Conservation (phyloP, 306 rosid species). For the Carpinus viminea region DNA sequence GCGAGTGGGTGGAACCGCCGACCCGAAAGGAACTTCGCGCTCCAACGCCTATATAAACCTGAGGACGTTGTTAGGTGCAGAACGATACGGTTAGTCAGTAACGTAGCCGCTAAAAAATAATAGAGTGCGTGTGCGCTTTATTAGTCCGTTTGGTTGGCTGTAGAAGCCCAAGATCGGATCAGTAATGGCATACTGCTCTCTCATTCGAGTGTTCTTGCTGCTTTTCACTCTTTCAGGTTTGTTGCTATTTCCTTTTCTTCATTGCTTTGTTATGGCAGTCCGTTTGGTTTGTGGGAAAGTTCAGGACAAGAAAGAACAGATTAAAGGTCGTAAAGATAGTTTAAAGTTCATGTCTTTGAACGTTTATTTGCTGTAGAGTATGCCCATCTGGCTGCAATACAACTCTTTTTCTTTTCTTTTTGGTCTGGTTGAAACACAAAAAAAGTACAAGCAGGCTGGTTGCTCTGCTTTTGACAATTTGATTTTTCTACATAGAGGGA, state of each 20-base stretch:
- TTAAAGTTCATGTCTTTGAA: neutral
- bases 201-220: conserved; percentile 42
- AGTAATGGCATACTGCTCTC: conserved; percentile 36
- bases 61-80: conserved; percentile 5
- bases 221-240: conserved; percentile 58
- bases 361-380: neutral
- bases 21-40: no score
- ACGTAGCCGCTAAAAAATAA: conserved; percentile 9
- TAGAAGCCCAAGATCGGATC: conserved; percentile 37
- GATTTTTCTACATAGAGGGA: no score
- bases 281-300: conserved; percentile 28
- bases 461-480: no score
- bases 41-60: neutral
- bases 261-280: conserved; percentile 14
- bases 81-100: neutral
- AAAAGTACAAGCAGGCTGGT: no score
- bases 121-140: neutral
- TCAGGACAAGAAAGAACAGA: neutral
- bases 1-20: no score
- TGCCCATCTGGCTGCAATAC: neutral
- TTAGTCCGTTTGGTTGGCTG: neutral
- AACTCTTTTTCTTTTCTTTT: neutral
- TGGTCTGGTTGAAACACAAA: neutral
- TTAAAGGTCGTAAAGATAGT: neutral
- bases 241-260: neutral